Evolutionary conservation across 495 filamentous ascomycete species (phyloP).

Genomic region (Lineolata rhizophorae): DNA sequence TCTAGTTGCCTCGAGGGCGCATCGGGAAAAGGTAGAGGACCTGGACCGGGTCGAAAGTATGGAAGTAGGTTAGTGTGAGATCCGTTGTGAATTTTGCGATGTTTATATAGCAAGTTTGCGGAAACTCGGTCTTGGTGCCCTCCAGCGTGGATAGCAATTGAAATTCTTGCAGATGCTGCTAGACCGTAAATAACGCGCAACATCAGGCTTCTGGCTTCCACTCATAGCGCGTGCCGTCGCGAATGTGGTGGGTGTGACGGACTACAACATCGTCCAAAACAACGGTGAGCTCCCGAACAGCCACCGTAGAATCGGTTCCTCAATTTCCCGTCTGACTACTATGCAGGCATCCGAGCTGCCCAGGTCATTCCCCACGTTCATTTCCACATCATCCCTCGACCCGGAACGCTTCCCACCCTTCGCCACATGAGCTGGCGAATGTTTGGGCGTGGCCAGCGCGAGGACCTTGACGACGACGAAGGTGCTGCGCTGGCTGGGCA

Average conservation of each 20-base stretch:
- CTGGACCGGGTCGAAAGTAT: conserved; percentile 41
- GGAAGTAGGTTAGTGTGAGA: conserved; percentile 11
- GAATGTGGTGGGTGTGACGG: conserved; percentile 36
- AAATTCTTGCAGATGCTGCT: too few species aligned
- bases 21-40: conserved; percentile 52
- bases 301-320: neutral
- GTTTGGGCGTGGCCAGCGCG: conserved; percentile 66
- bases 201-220: conserved; percentile 37
- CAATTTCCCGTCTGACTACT: neutral
- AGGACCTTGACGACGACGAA: conserved; percentile 75
- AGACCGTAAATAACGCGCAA: too few species aligned
- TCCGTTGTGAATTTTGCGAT: neutral
- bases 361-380: conserved; percentile 85
- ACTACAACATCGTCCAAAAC: conserved; percentile 91
- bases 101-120: too few species aligned
- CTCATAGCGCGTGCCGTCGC: conserved; percentile 49
- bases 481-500: conserved; percentile 35
- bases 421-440: conserved; percentile 46
- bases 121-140: too few species aligned
- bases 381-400: conserved; percentile 76
- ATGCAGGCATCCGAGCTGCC: conserved; percentile 53
- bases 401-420: conserved; percentile 21
- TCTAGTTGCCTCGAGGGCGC: conserved; percentile 47
- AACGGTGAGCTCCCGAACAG: conserved; percentile 34
- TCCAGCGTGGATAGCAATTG: too few species aligned